These are phyloP conservation scores for Blastobotrys terrestris DNA, from an alignment of 805 yeast genomes.

Conservation along the genomic window DNA sequence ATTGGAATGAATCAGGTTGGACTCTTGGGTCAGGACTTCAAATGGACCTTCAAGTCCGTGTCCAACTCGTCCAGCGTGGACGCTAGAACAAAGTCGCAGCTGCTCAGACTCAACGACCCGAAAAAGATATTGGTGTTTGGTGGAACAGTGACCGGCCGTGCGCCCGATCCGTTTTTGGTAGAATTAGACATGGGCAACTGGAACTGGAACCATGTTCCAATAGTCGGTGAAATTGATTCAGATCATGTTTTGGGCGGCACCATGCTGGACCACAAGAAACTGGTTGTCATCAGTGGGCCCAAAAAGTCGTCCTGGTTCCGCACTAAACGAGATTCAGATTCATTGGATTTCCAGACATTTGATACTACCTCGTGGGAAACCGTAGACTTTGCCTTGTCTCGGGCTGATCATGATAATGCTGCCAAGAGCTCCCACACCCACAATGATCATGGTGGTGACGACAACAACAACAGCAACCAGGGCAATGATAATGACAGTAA, in stretches of 20 bases:
- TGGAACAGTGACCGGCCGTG: constrained; percentile 41
- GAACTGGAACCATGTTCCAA: constrained; percentile 4
- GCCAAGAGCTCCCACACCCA: too few species aligned
- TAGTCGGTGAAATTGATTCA: background rate
- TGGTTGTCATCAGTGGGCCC: background rate
- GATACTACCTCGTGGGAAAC: background rate
- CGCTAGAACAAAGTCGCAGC: constrained; percentile 48
- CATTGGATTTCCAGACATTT: background rate
- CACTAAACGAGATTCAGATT: background rate
- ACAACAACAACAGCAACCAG: background rate
- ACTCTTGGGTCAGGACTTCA: constrained; percentile 59
- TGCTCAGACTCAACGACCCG: constrained; percentile 44
- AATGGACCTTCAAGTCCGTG: constrained; percentile 55
- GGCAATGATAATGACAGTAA: background rate
- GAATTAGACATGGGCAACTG: constrained; percentile 34
- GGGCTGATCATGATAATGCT: background rate
- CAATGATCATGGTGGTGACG: background rate
- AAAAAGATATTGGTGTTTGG: constrained; percentile 50
- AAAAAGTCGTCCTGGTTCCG: background rate
- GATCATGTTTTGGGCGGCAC: constrained; percentile 12
- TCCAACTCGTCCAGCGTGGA: constrained; percentile 36
- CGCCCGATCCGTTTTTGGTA: constrained; percentile 41
- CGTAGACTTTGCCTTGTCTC: background rate
- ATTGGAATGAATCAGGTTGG: constrained; percentile 54
- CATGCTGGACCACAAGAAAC: constrained; percentile 4